Evolutionary conservation across 208 protist species (phyloP), one percentile per base, ranked within the genome.

Genomic region (Endotrypanum monterogeii): DNA sequence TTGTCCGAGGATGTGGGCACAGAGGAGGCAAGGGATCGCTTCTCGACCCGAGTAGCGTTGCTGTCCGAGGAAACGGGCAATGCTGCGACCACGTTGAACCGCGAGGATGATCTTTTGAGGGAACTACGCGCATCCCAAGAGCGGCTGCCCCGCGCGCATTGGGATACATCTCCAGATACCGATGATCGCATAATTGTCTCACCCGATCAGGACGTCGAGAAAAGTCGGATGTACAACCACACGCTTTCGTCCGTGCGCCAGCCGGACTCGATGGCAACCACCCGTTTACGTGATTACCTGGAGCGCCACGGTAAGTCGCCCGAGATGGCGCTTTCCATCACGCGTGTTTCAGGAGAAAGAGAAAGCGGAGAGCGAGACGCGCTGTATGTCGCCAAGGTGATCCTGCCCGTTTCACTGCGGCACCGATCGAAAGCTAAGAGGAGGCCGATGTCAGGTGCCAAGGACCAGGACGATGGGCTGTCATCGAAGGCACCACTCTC

Each of bases 271-370:
- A 78, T 82, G 58, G 84, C 83, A 8, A 54, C 82, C 23, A 57
- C 79, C 30, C 86, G 93, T 2, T 74, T 96, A 18, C 76, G 80
- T 3, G 93, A 97, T 81, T 97, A 94, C 75, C 71, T 97, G n/a
- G 91, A 97, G 78, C 89, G 93, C 1, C 85, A 97, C 74, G 93
- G 93, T 51, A 94, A 91, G 73, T 57, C 76, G 14, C 58, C 88
- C 6, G 85, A 92, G 12, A 74, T 61, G 39, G 39, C 57, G 44
- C 71, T 63, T 5, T 72, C 39, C 30, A 58, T 73, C 11, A 50
- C 58, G 25, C 66, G 69, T 20, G 71, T 78, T 28, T 28, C 9
- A 11, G 30, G 32, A 25, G 23, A 54, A 0, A 37, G 6, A 16
- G 44, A 51, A 68, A 12, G 18, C 28, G 7, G 16, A 23, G 57